Base-by-base conservation (phyloP, 1,284 basidiomycete species). In the Ustilago cynodontis region DNA sequence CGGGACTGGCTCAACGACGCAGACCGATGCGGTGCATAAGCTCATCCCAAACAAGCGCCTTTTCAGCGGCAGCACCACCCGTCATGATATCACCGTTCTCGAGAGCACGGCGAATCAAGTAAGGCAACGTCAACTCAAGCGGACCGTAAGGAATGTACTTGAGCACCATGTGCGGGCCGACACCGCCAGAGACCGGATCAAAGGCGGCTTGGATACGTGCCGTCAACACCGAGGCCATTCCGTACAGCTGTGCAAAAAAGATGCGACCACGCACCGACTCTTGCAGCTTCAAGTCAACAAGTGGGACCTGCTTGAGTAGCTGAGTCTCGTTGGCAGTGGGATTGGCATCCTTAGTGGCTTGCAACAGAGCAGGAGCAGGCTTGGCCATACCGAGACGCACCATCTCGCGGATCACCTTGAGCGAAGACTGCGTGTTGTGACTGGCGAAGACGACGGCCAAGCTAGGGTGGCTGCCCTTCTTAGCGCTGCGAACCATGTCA, bases 361-460 rank as follows among this genome's bases (percentile, higher is more conserved):
- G 51, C 57, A 60, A 26, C 11, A 77, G 70, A 6, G 67, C 66
- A 9, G 70, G 59, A 24, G 58, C 33, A n/a, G 73, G 78, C 50
- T 55, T 66, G 5, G 90, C 93, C 56, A 94, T 86, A 7, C 91
- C 91, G 13, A 87, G 87, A 45, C 86, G 80, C 1, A 91, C 88
- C 59, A 95, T 87, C 74, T 90, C 89, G 16, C 89, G 88, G 26
- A 93, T 83, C 56, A 95, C 89, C 61, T 90, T 83, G 35, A 89
- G 87, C 65, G 90, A 90, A 62, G 91, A 92, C 37, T 88, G 87
- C 88, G 90, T 89, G 83, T 96, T 96, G 82, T 96, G 94, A 26
- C 94, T 94, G 1, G 93, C 94, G 78, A 95, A 95, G 2, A 95
- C 87, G 39, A 94, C 90, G 1, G 90, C 91, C 13, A 95, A 86